A percentile compares a stretch with the other conserved stretches of the same genome.
These are phyloP conservation scores for Marasmius oreades DNA, from an alignment of 1,284 basidiomycete species.

Conservation along the genomic window DNA sequence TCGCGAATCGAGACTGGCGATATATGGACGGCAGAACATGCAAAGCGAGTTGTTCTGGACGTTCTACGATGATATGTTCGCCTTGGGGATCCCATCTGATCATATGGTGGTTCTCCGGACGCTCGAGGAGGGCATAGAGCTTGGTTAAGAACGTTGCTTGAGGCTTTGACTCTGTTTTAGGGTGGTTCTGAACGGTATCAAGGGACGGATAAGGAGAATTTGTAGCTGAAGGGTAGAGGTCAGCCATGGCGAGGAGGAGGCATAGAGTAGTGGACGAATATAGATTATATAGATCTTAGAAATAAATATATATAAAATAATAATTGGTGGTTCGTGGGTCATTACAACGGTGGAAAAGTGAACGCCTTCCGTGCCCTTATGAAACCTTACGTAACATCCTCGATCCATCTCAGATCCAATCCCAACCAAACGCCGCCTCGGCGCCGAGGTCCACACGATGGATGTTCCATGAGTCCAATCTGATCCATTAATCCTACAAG, in stretches of 20 bases:
- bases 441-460: slow-evolving; percentile 2
- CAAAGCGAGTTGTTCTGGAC: slow-evolving; percentile 83
- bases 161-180: slow-evolving; percentile 66
- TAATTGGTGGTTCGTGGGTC: background rate
- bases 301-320: background rate
- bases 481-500: slow-evolving; percentile 11
- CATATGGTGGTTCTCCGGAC: slow-evolving; percentile 86
- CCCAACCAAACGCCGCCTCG: background rate
- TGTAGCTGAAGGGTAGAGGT: slow-evolving; percentile 69
- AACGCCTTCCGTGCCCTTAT: background rate
- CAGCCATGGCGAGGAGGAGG: slow-evolving; percentile 43
- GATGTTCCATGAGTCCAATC: slow-evolving; percentile 4
- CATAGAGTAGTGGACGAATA: background rate
- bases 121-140: slow-evolving; percentile 66
- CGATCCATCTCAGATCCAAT: slow-evolving; percentile 1
- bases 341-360: background rate
- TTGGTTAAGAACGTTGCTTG: slow-evolving; percentile 91
- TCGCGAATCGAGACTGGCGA: slow-evolving; percentile 89
- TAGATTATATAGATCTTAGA: slow-evolving; percentile 1
- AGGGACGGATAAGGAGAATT: slow-evolving; percentile 31
- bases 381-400: background rate
- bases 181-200: slow-evolving; percentile 48
- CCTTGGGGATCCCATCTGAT: slow-evolving; percentile 89
- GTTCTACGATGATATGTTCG: slow-evolving; percentile 88
- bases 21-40: slow-evolving; percentile 88